A percentile compares a stretch with the other conserved stretches of the same genome.
Conservation (phyloP, 139 green algal species). For the Chlamydomonas eustigma region DNA sequence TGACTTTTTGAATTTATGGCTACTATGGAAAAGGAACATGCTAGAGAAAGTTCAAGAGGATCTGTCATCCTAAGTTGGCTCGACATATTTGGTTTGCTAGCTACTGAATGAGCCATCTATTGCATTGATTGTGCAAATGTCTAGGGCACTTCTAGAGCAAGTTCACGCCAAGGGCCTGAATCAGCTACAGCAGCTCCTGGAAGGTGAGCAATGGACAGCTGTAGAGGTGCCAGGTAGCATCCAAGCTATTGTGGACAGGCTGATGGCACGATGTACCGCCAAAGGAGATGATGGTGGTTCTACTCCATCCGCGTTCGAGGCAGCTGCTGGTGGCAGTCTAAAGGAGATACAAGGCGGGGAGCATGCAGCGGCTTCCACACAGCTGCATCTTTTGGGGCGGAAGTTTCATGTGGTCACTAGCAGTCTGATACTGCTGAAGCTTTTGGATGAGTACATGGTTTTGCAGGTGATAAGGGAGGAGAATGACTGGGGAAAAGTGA, state of each 20-base stretch:
- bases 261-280: slow-evolving; percentile 25
- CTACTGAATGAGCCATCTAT: too few species aligned
- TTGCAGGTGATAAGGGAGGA: slow-evolving; percentile 1
- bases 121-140: too few species aligned
- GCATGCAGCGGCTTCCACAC: neutral
- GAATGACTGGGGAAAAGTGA: neutral
- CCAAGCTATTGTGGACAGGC: slow-evolving; percentile 47
- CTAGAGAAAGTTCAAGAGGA: too few species aligned
- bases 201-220: slow-evolving; percentile 65
- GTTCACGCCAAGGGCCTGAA: slow-evolving; percentile 9
- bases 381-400: slow-evolving; percentile 37
- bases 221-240: slow-evolving; percentile 51
- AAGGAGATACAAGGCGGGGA: neutral
- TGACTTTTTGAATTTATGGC: too few species aligned
- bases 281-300: neutral
- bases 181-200: slow-evolving; percentile 50
- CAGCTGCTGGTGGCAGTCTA: neutral
- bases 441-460: slow-evolving; percentile 51
- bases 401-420: slow-evolving; percentile 58
- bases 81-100: too few species aligned
- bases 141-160: neutral
- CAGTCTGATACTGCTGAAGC: slow-evolving; percentile 60
- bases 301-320: neutral
- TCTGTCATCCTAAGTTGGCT: too few species aligned
- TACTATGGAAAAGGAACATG: too few species aligned